These are phyloP conservation scores for Tuber brumale DNA, from an alignment of 495 filamentous ascomycete species.

Conservation along the genomic window DNA sequence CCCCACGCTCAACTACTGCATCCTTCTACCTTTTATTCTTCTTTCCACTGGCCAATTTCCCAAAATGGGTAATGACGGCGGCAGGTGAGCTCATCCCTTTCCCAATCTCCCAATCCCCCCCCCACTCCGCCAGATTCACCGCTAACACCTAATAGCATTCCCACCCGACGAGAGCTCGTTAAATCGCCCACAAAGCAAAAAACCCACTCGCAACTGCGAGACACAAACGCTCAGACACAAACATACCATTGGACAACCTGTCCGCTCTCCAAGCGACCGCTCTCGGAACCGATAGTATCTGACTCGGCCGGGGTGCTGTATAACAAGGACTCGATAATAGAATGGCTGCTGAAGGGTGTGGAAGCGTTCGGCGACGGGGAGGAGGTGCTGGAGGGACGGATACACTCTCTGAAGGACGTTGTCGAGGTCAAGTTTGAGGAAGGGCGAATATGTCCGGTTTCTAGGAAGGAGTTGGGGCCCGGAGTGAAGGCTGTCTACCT, in stretches of 20 bases:
- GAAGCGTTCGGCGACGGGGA: slow-evolving; percentile 56
- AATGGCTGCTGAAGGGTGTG: slow-evolving; percentile 64
- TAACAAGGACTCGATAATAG: slow-evolving; percentile 87
- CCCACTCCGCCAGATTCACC: slow-evolving; percentile 10
- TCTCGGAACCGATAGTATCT: slow-evolving; percentile 70
- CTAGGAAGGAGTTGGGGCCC: slow-evolving; percentile 76
- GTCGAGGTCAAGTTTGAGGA: slow-evolving; percentile 74
- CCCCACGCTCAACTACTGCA: not conserved
- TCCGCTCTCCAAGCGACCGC: slow-evolving; percentile 69
- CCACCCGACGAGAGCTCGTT: slow-evolving; percentile 90
- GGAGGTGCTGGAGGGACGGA: slow-evolving; percentile 59
- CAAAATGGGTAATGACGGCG: slow-evolving; percentile 91
- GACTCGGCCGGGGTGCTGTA: slow-evolving; percentile 82
- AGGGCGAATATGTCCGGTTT: slow-evolving; percentile 76
- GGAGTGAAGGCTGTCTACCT: slow-evolving; percentile 76
- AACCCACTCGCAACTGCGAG: slow-evolving; percentile 84
- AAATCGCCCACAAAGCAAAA: slow-evolving; percentile 74
- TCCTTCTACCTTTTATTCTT: not conserved
- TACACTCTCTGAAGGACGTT: slow-evolving; percentile 78
- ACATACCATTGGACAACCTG: slow-evolving; percentile 80
- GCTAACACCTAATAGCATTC: slow-evolving; percentile 56
- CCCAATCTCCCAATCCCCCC: not conserved
- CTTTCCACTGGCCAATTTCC: not conserved
- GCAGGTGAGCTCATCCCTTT: slow-evolving; percentile 50
- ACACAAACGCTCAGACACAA: slow-evolving; percentile 72